Conservation (phyloP, 176 grass and related monocot species). For the Aegilops sharonensis region DNA sequence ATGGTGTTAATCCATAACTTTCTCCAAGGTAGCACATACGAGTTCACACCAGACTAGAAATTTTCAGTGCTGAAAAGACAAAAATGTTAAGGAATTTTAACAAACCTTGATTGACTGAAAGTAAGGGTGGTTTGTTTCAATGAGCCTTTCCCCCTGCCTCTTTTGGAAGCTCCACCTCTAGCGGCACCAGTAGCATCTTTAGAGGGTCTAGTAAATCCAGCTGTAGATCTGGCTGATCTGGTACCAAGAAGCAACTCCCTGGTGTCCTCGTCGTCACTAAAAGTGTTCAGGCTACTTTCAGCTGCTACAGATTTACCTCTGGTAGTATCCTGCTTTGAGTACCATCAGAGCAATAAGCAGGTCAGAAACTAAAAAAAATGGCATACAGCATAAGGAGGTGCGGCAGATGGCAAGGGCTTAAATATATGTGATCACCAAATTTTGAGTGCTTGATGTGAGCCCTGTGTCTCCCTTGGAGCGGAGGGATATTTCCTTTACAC, state of each 20-base stretch:
- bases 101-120: conserved; percentile 63
- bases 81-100: conserved; percentile 4
- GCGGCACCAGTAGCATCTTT: conserved; percentile 45
- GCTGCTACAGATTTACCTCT: conserved; percentile 48
- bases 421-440: conserved; percentile 42
- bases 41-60: not conserved
- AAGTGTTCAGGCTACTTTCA: conserved; percentile 53
- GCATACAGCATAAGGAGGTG: not conserved
- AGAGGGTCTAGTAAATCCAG: conserved; percentile 50
- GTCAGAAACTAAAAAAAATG: not conserved
- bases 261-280: conserved; percentile 74
- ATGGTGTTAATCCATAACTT: not conserved
- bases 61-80: not conserved
- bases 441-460: conserved; percentile 56
- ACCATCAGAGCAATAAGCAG: conserved; percentile 12
- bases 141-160: conserved; percentile 51
- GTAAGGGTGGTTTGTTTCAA: conserved; percentile 74
- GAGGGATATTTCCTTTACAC: conserved; percentile 66
- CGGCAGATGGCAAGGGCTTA: not conserved
- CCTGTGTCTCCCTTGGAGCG: conserved; percentile 51
- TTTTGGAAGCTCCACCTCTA: conserved; percentile 45
- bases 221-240: conserved; percentile 33
- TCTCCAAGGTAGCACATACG: conserved; percentile 1
- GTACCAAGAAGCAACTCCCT: conserved; percentile 48
- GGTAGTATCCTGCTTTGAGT: conserved; percentile 37